Evolutionary conservation across 305 asterid species (phyloP).

Genomic region (Salvia sclarea): DNA sequence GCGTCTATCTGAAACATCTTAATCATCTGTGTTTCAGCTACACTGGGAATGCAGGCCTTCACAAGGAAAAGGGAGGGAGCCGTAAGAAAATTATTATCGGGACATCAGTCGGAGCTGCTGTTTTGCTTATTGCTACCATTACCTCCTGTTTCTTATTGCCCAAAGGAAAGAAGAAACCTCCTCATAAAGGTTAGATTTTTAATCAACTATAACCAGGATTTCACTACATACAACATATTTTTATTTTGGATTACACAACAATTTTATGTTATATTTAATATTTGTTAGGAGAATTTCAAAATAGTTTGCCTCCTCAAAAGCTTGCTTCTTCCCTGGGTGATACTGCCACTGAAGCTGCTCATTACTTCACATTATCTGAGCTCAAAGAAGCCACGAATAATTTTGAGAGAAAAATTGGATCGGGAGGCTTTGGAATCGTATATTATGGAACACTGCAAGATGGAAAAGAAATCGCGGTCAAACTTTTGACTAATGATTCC

Average conservation of each 20-base stretch:
- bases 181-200: constrained; percentile 54
- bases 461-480: constrained; percentile 91
- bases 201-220: neutral
- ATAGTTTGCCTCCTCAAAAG: constrained; percentile 46
- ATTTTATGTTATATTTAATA: constrained; percentile 14
- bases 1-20: neutral
- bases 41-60: constrained; percentile 70
- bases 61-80: constrained; percentile 41
- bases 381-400: constrained; percentile 79
- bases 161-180: constrained; percentile 50
- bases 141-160: constrained; percentile 58
- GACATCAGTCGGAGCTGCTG: constrained; percentile 69
- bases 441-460: constrained; percentile 77
- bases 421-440: constrained; percentile 95
- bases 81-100: constrained; percentile 73
- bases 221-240: constrained; percentile 8
- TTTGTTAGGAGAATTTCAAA: constrained; percentile 46
- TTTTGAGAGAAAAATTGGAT: constrained; percentile 78
- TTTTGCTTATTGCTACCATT: constrained; percentile 68
- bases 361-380: constrained; percentile 73
- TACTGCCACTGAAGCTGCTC: constrained; percentile 76
- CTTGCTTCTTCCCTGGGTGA: constrained; percentile 54
- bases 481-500: constrained; percentile 76
- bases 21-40: constrained; percentile 51
- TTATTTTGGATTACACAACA: constrained; percentile 26